phyloP scores from a whole-genome alignment of 345 rosid species.

The Gossypium anomalum region DNA sequence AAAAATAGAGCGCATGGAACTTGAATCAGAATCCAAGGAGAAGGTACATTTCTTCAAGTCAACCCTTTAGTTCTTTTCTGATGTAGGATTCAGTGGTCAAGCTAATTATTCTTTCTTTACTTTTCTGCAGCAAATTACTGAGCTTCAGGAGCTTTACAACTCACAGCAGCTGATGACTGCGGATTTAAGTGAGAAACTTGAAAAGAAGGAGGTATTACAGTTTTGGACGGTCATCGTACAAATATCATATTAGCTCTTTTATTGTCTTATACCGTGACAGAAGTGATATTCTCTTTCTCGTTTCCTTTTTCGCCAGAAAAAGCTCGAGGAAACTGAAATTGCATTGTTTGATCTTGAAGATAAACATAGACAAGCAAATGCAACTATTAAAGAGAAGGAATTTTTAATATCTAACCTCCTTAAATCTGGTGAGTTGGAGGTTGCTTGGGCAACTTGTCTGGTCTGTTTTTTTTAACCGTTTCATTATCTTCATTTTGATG shows the following conservation, averaged over 20 bases:
- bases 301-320: conserved; percentile 47
- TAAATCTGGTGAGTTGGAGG: conserved; percentile 57
- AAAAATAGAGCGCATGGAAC: conserved; percentile 93
- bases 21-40: conserved; percentile 73
- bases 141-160: conserved; percentile 81
- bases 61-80: neutral
- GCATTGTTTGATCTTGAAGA: conserved; percentile 85
- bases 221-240: conserved; percentile 2
- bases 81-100: conserved; percentile 1
- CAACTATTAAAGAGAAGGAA: conserved; percentile 85
- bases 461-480: neutral
- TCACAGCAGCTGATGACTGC: conserved; percentile 66
- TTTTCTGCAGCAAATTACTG: conserved; percentile 64
- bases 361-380: conserved; percentile 89
- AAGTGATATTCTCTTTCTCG: conserved; percentile 20
- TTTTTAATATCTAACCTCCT: conserved; percentile 83
- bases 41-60: conserved; percentile 42
- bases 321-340: conserved; percentile 81
- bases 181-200: conserved; percentile 76
- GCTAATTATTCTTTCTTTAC: conserved; percentile 20
- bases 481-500: neutral
- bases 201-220: conserved; percentile 67
- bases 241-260: neutral
- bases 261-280: neutral
- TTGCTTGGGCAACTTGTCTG: conserved; percentile 7